Evolutionary conservation across 805 yeast genomes (phyloP).

Genomic region (Candida sithepensis): DNA sequence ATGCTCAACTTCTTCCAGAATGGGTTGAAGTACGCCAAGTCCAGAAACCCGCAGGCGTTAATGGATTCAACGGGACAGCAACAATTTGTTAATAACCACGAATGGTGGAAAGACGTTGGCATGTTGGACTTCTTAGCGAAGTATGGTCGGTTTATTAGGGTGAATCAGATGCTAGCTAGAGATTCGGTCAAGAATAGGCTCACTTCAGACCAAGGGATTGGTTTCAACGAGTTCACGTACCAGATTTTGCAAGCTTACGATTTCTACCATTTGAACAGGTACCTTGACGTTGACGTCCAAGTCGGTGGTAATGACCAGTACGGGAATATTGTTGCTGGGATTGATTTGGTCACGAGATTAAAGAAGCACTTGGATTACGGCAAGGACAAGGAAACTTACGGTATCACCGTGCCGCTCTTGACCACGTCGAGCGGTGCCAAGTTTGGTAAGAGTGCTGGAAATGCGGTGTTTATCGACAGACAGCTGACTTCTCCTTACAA

Average conservation of each 20-base stretch:
- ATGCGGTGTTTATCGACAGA: slow-evolving; percentile 84
- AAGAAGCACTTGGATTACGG: slow-evolving; percentile 16
- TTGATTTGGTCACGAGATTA: slow-evolving; percentile 74
- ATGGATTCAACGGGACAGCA: slow-evolving; percentile 16
- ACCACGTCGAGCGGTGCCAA: slow-evolving; percentile 89
- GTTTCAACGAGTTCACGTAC: slow-evolving; percentile 91
- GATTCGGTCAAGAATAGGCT: slow-evolving; percentile 82
- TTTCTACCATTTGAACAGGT: slow-evolving; percentile 71
- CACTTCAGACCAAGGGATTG: slow-evolving; percentile 68
- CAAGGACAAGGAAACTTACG: slow-evolving; percentile 43
- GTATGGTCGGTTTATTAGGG: slow-evolving; percentile 76
- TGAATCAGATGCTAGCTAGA: slow-evolving; percentile 82
- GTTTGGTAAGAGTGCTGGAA: slow-evolving; percentile 96
- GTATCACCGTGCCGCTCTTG: slow-evolving; percentile 84
- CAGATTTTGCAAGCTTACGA: slow-evolving; percentile 93
- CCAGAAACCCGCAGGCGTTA: slow-evolving; percentile 33
- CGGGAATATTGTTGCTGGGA: slow-evolving; percentile 97
- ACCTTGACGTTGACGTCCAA: slow-evolving; percentile 63
- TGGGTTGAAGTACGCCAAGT: slow-evolving; percentile 60
- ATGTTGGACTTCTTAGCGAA: slow-evolving; percentile 74
- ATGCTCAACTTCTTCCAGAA: slow-evolving; percentile 54
- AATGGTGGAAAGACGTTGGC: slow-evolving; percentile 82
- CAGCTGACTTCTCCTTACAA: slow-evolving; percentile 75
- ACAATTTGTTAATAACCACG: slow-evolving; percentile 53
- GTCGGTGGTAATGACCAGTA: slow-evolving; percentile 98